phyloP scores from a whole-genome alignment of 257 asterid species.

The Solanum pennellii region DNA sequence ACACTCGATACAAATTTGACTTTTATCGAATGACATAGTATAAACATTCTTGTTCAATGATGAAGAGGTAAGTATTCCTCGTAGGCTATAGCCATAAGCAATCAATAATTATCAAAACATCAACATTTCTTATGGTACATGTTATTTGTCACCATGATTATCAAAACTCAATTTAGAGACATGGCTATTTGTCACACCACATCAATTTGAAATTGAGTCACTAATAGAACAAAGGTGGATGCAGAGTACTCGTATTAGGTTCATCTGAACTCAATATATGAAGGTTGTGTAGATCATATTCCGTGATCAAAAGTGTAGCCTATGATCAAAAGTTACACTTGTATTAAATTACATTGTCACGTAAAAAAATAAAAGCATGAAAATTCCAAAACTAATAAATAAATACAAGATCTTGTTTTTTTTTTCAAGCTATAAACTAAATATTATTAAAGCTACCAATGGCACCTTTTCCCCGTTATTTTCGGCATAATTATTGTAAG shows the following conservation, averaged over 20 bases:
- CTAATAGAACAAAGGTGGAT: background rate
- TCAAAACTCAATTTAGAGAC: background rate
- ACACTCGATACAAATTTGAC: background rate
- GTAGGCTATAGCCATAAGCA: background rate
- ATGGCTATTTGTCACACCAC: background rate
- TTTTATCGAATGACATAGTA: background rate
- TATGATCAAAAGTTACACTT: background rate
- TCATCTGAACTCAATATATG: too few species aligned
- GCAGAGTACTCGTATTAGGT: accelerated
- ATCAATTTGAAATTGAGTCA: background rate
- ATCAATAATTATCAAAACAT: background rate
- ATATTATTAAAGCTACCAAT: background rate
- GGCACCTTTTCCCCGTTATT: background rate
- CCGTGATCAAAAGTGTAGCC: background rate
- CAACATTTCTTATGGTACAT: background rate
- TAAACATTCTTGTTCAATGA: background rate
- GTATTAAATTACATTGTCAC: accelerated
- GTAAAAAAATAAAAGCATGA: background rate
- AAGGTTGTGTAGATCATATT: accelerated
- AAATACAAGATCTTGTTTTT: too few species aligned
- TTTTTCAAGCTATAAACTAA: background rate
- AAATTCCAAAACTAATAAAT: background rate
- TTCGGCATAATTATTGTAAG: background rate
- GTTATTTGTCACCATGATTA: background rate
- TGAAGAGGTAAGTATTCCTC: background rate